Evolutionary conservation across 1,284 basidiomycete species (phyloP), one percentile per base, ranked within the genome.

Genomic region (Pisolithus thermaeus): DNA sequence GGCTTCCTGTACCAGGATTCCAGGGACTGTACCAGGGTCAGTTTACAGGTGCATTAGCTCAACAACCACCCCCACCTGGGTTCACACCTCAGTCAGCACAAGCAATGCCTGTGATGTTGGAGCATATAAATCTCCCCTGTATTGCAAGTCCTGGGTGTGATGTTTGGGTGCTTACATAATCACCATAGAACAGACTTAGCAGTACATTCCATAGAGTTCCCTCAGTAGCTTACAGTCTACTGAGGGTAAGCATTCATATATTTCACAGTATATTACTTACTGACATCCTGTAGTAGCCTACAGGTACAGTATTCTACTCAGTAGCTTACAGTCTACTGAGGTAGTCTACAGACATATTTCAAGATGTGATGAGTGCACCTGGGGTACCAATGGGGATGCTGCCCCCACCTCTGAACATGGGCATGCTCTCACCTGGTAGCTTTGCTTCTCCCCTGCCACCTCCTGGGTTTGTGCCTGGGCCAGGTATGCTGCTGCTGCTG

Each of bases 1-100:
- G 74, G 27, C 80, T 82, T 35, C 73, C 83, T 38, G 77, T 80
- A 68, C 75, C 81, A 22, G 82, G 81, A 1, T 87, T 76, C 62
- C 80, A 82, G 58, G 83, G 80, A 14, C 82, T 81, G 0, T 90
- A 89, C 59, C 87, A 88, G 72, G 91, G 90, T n/a, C 90, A 92
- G 69, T 93, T 91, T 64, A 90, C 89, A 6, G 90, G 90, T 42
- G 84, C 78, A 22, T 77, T 93, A 49, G 87, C 87, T 1, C 80
- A 82, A 50, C 81, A 82, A 1, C 79, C 82, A 12, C 80, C 87
- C 0, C 76, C 84, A 0, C 80, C 84, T 44, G 86, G 86, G 9
- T 88, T 88, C 55, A 76, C 81, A 0, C 78, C 80, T 20, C 84
- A 85, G 59, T 82, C 81, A 57, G 77, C 78, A 7, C 75, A 71